Evolutionary conservation across 208 protist genomes (phyloP), one percentile per base, ranked within the genome.

Genomic region (Trypanosoma grayi): DNA sequence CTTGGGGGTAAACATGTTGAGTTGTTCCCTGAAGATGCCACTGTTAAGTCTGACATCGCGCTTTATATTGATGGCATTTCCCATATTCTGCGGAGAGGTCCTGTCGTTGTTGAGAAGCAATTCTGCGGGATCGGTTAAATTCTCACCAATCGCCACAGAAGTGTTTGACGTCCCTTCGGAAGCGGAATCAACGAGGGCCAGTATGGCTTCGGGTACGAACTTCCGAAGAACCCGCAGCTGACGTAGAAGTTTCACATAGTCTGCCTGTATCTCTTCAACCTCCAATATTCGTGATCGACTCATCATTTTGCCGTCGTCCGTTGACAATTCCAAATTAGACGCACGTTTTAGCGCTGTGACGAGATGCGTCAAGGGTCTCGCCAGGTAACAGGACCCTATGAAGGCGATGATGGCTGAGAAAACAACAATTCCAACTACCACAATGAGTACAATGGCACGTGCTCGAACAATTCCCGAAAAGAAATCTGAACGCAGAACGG

Each of bases 1-100:
- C 10, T 64, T 61, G 4, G 55, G 69, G 9, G 65, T 54, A 60
- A 89, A 89, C 53, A 64, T 59, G 60, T 89, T 89, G 8, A 75
- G 66, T 39, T 77, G 62, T 33, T 89, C 78, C 56, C 80, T 89
- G 25, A 88, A 75, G 18, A 88, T 79, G 37, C 78, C 70, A n/a
- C 75, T 69, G 62, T 88, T 88, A 44, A 88, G 73, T 36, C 75
- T 59, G n/a, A 77, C 46, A 59, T 88, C 65, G 52, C 60, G 41
- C 46, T 71, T 10, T 61, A 71, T 39, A 45, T 61, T 39, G 24
- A 50, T 10, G 62, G 28, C 16, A 64, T 58, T 45, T 34, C 9
- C 50, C 50, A 57, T 43, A 43, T 43, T 60, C 33, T 50, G 30
- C 22, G 41, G 13, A 24, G 25, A 14, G 13, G 39, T 11, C 37